phyloP scores from a whole-genome alignment of 345 rosid species.

The Lepidium africanum region DNA sequence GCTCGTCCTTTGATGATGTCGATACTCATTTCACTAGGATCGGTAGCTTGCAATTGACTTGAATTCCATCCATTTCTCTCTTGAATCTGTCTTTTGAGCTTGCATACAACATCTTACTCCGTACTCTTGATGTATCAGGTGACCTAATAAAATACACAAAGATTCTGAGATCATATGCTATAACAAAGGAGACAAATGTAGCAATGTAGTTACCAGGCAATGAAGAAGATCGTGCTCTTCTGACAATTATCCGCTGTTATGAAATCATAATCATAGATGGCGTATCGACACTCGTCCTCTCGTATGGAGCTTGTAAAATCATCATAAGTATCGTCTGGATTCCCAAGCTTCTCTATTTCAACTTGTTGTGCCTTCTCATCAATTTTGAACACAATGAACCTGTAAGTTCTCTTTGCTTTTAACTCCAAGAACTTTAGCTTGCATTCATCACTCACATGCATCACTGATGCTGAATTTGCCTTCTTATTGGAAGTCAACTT shows the following conservation, averaged over 20 bases:
- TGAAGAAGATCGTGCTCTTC: too few relatives aligned
- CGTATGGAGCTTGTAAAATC: conserved; percentile 51
- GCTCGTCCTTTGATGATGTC: too few relatives aligned
- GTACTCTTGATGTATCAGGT: too few relatives aligned
- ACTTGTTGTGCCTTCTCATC: conserved; percentile 57
- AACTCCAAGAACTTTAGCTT: conserved; percentile 58
- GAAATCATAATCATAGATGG: too few relatives aligned
- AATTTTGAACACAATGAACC: conserved; percentile 71
- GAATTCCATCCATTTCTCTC: too few relatives aligned
- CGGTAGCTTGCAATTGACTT: too few relatives aligned
- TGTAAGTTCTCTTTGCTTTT: conserved; percentile 53
- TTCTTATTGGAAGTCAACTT: too few relatives aligned
- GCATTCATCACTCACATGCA: conserved; percentile 70
- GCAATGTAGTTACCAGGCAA: neutral
- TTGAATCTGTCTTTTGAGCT: too few relatives aligned
- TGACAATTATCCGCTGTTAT: too few relatives aligned
- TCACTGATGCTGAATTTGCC: conserved; percentile 66
- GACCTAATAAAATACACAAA: neutral
- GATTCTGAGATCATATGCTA: neutral
- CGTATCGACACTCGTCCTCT: neutral
- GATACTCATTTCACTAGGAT: too few relatives aligned
- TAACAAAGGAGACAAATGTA: neutral
- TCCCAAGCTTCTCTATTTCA: conserved; percentile 50
- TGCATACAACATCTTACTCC: too few relatives aligned
- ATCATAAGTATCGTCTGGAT: conserved; percentile 44